Base-by-base conservation (phyloP, 208 protist genomes). In the Leishmania turanica region DNA sequence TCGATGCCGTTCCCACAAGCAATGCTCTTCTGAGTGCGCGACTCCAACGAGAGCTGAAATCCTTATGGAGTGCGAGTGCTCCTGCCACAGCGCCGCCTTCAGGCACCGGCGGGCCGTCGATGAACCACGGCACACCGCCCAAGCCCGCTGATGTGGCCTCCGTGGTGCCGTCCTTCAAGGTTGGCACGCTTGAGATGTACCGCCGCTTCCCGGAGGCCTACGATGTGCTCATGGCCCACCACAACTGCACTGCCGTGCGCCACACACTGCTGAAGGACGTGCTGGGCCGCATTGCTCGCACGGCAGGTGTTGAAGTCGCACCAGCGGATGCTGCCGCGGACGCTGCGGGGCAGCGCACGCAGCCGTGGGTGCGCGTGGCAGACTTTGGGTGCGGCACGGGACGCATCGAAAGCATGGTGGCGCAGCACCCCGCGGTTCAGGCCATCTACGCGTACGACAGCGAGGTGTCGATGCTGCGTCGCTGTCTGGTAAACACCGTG, bases 311-410 rank as follows among this genome's bases (percentile, higher is more conserved):
- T 3, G 47, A 24, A 37, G 42, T 70, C 51, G 40, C 4, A 31
- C 58, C 80, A 2, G 66, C 45, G 7, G 27, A 66, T 19, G 17
- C 49, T 0, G 27, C 65, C 7, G 40, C 64, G 31, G 58, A 56
- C 9, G 21, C n/a, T 37, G 13, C 31, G 56, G 40, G 5, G 60
- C 53, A 47, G 65, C 75, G 56, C 68, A 73, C 62, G 21, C 64
- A 24, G 62, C 86, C 60, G 75, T 83, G 62, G 72, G 45, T 94
- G 49, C 86, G 81, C 13, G 92, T 97, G 13, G 87, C 85, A 9
- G 94, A 97, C 76, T 88, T 97, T 73, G 94, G 94, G 40, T 97
- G 94, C 78, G 94, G 94, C 24, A 97, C 94, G 0, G 94, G 94
- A 5, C 90, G 94, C 24, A 92, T 97, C 34, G 89, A 83, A 73